Base-by-base conservation (phyloP, 257 asterid genomes). In the Coffea eugenioides region DNA sequence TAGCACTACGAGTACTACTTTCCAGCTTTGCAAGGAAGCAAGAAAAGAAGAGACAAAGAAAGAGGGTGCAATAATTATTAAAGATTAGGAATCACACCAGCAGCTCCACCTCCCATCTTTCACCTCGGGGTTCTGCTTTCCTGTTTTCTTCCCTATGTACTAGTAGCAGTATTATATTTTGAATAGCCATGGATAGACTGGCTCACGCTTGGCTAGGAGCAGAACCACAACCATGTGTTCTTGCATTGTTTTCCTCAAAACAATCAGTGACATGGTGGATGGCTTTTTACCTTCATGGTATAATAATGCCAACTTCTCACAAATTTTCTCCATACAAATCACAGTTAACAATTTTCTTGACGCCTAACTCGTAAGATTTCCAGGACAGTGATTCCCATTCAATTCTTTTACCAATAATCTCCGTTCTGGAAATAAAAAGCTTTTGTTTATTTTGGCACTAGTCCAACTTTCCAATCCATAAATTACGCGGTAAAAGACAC, bases 201-300 rank as follows among this genome's bases (percentile, higher is more conserved):
- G 75, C 69, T 81, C 79, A 73, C 49, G 51, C 51, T 46, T 46
- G 51, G 72, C 69, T 75, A 66, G 71, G 54, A 83, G 81, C 82
- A 83, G 85, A 84, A 84, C 27, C 77, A 72, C 74, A 3, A 89
- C 43, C 43, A 39, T 88, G 95, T 93, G 97, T 85, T 79, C 25
- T 49, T 90, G 97, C 95, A 86, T 93, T 75, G 97, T 88, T 93
- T 93, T 93, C 90, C 90, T 78, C 92, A 86, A 88, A n/a, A 57
- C 84, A 84, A 84, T 83, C 86, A 90, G 80, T 85, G 69, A 67
- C 80, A 80, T 77, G 65, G 67, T 75, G 89, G 93, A 88, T 84
- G 3, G 16, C 7, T 54, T 39, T n/a, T 80, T 67, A 81, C 85
- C 82, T 88, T 89, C 84, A 89, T 73, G 97, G 88, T 85, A 78